phyloP scores from a whole-genome alignment of 208 protist genomes.

The Crithidia sp. region DNA sequence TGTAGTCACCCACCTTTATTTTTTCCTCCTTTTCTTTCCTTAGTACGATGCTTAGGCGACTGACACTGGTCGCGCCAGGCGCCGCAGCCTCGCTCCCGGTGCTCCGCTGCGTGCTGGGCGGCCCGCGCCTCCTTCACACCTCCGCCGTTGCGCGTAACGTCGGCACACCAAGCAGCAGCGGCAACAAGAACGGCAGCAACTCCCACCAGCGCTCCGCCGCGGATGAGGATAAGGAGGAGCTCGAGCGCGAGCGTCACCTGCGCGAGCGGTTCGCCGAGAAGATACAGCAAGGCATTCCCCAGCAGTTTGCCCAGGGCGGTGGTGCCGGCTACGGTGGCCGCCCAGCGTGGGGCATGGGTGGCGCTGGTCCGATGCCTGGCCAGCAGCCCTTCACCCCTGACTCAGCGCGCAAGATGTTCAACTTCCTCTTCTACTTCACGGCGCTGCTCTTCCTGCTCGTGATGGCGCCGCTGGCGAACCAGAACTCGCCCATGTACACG shows the following conservation, averaged over 20 bases:
- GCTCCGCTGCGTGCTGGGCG: constrained; percentile 5
- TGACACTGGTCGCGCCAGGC: constrained; percentile 5
- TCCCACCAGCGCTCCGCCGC: constrained; percentile 37
- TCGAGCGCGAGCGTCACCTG: constrained; percentile 75
- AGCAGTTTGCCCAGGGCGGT: constrained; percentile 19
- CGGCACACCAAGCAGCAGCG: constrained; percentile 1
- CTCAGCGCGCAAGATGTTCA: constrained; percentile 39
- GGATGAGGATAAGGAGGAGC: constrained; percentile 82
- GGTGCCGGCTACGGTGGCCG: constrained; percentile 17
- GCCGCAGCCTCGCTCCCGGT: background rate
- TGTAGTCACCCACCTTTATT: background rate
- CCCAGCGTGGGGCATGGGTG: constrained; percentile 21
- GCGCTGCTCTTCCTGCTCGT: constrained; percentile 57
- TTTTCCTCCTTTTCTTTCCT: background rate
- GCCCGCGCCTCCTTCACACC: constrained; percentile 16
- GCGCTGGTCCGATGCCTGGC: constrained; percentile 9
- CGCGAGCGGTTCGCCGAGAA: constrained; percentile 84
- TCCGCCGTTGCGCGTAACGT: constrained; percentile 7
- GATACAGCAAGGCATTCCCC: constrained; percentile 62
- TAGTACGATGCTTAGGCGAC: constrained; percentile 24
- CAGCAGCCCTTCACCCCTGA: constrained; percentile 19
- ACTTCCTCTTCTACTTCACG: constrained; percentile 67
- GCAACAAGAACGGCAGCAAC: background rate
- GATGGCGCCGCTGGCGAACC: constrained; percentile 52
- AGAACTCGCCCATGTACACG: constrained; percentile 61